Evolutionary conservation across 2,329 filamentous ascomycete species (phyloP), one percentile per base, ranked within the genome.

Genomic region (Mollisia scopiformis): DNA sequence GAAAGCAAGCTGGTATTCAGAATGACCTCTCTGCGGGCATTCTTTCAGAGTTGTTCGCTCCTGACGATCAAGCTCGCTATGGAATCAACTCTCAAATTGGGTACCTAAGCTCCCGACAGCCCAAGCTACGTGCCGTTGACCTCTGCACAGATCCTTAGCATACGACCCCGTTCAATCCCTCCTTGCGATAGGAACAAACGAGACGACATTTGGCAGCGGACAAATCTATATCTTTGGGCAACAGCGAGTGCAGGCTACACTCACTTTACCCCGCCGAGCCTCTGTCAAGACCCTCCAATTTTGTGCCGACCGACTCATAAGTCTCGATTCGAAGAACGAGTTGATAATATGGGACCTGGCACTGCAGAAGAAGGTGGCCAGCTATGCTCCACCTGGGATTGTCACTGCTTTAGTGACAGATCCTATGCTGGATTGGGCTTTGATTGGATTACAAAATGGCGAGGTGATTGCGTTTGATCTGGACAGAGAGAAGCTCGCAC

Each of bases 121-220:
- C 57, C 56, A 39, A 25, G 52, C 56, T 66, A 61, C 49, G 27
- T 19, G 14, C 49, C 3, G 10, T 62, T 53, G 28, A 55, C 52
- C 47, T 56, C 31, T 21, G n/a, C 81, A 84, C 70, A 92, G 91
- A 70, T 90, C 90, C 66, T 79, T 98, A 66, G 90, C 93, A 62
- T 98, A 96, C 79, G 93, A 98, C 68, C 93, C 95, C 1, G 84
- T 97, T 13, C 95, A 99, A 74, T 97, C 93, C 28, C 87, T 99
- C 59, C 83, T 99, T 55, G 95, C 95, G 43, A 86, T 98, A 65
- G 95, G 93, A 62, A 99, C 95, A 43, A 91, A 88, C 73, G 90
- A 96, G 76, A 92, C 90, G 66, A 88, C 90, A 71, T 96, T 91
- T 72, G 93, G 93, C 61, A 86, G 87, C 33, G 94, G 94, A 25